Conservation (phyloP, 768 basidiomycete species). For the Auriscalpium orientale region DNA sequence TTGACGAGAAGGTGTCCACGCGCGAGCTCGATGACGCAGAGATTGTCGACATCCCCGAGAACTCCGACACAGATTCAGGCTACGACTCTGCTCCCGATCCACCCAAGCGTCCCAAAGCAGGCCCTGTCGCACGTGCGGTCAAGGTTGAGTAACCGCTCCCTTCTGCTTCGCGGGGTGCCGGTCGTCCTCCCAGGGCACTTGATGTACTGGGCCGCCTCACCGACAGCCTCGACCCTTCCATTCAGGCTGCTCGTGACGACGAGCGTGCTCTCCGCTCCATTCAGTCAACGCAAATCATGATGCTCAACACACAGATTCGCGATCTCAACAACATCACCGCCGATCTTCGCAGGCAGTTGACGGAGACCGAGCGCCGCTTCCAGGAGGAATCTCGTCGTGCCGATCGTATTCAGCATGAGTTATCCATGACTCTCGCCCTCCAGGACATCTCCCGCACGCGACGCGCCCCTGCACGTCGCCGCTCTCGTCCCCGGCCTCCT, state of each 20-base stretch:
- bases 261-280: neutral
- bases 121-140: neutral
- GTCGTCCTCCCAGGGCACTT: neutral
- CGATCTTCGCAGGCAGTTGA: neutral
- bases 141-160: neutral
- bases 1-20: neutral
- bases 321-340: neutral
- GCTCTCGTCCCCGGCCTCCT: neutral
- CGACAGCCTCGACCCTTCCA: neutral
- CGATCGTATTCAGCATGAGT: neutral
- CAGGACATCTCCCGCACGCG: too few relatives aligned
- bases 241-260: neutral
- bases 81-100: neutral
- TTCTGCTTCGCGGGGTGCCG: neutral
- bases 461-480: too few relatives aligned
- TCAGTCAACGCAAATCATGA: neutral
- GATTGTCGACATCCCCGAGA: neutral
- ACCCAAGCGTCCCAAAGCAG: neutral
- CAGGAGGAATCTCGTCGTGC: neutral
- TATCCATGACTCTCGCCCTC: neutral
- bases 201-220: neutral
- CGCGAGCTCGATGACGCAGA: neutral
- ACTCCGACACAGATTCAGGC: neutral
- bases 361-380: neutral
- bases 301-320: neutral